Evolutionary conservation across 2,329 filamentous ascomycete genomes (phyloP).

Genomic region (Pseudocercospora eumusae): DNA sequence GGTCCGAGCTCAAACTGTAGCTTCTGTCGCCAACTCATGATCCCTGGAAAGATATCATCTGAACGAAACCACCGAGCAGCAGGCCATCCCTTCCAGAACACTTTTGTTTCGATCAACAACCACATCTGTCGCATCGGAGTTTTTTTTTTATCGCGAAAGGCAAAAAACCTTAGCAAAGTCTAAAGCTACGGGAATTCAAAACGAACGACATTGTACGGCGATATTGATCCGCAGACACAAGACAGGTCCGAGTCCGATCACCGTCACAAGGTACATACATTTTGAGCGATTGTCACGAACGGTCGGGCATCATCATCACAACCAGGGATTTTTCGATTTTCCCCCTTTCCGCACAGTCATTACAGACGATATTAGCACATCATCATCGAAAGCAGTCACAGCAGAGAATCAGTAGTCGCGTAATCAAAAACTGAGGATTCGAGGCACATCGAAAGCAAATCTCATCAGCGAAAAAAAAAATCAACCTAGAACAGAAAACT

Average conservation of each 20-base stretch:
- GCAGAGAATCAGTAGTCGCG: neutral
- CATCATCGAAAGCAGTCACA: neutral
- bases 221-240: neutral
- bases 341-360: neutral
- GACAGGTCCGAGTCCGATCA: neutral
- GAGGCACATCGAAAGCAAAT: neutral
- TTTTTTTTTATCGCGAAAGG: neutral
- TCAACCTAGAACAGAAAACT: no score
- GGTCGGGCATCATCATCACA: neutral
- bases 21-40: neutral
- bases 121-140: neutral
- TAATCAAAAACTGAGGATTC: no score
- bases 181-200: neutral
- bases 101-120: neutral
- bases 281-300: neutral
- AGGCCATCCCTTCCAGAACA: neutral
- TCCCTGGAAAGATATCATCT: neutral
- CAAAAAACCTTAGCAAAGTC: neutral
- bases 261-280: neutral
- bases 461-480: no score
- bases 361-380: neutral
- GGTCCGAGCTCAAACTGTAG: constrained; percentile 3
- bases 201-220: neutral
- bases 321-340: neutral
- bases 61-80: neutral